Conservation (phyloP, 306 rosid species). For the Bauhinia variegata region DNA sequence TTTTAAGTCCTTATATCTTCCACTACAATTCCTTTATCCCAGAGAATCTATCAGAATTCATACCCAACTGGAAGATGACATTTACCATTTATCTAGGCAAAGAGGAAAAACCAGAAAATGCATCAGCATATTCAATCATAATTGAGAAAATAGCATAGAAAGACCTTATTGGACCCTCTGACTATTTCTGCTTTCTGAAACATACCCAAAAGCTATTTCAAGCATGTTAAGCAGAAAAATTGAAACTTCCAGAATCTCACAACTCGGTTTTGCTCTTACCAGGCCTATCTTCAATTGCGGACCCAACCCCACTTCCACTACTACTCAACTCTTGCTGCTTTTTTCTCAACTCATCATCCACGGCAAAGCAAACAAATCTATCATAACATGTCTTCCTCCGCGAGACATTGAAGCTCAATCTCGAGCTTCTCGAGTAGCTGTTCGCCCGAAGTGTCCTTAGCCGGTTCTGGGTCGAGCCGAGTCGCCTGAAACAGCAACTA, state of each 20-base stretch:
- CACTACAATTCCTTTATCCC: too few relatives aligned
- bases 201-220: background rate
- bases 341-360: conserved; percentile 70
- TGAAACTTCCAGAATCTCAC: background rate
- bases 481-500: conserved; percentile 27
- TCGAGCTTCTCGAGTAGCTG: conserved; percentile 34
- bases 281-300: conserved; percentile 73
- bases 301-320: conserved; percentile 43
- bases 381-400: conserved; percentile 25
- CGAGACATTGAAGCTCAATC: conserved; percentile 36
- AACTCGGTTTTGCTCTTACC: conserved; percentile 37
- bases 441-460: conserved; percentile 39
- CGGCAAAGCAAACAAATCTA: conserved; percentile 62
- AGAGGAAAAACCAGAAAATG: too few relatives aligned
- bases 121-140: background rate
- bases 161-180: background rate
- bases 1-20: too few relatives aligned
- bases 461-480: conserved; percentile 43
- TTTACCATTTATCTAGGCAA: too few relatives aligned
- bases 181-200: background rate
- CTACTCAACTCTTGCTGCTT: conserved; percentile 51
- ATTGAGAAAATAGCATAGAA: background rate
- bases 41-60: too few relatives aligned
- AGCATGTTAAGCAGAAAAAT: background rate
- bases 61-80: too few relatives aligned